Evolutionary conservation across 805 yeast species (phyloP).

Genomic region (Zygotorulaspora florentina): DNA sequence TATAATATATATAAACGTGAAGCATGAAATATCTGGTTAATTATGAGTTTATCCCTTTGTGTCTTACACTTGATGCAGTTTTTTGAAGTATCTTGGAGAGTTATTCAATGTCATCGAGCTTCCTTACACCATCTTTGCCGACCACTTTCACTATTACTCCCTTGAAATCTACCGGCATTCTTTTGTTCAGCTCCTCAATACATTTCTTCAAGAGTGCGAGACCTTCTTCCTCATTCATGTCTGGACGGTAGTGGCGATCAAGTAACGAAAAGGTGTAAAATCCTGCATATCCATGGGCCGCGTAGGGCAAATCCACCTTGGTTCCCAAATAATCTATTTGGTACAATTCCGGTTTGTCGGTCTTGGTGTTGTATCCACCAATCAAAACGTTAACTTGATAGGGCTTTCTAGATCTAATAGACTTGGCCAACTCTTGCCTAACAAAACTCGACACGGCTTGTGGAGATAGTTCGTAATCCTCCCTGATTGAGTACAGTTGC

Average conservation of each 20-base stretch:
- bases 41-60: not conserved
- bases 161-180: conserved; percentile 82
- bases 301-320: conserved; percentile 84
- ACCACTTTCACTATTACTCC: conserved; percentile 71
- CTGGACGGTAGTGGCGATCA: conserved; percentile 83
- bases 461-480: conserved; percentile 75
- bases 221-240: conserved; percentile 74
- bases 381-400: conserved; percentile 88
- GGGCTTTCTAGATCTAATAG: conserved; percentile 90
- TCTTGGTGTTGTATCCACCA: conserved; percentile 71
- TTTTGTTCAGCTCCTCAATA: conserved; percentile 68
- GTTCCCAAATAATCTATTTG: conserved; percentile 96
- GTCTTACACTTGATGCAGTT: not conserved
- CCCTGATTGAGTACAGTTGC: conserved; percentile 82
- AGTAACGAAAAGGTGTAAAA: conserved; percentile 86
- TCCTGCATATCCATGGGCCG: conserved; percentile 98
- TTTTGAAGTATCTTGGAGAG: not conserved
- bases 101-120: conserved; percentile 32
- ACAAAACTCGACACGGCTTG: conserved; percentile 84
- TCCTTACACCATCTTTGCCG: conserved; percentile 56
- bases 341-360: conserved; percentile 60
- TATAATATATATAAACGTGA: not conserved
- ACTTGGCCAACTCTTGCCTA: conserved; percentile 80
- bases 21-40: not conserved
- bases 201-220: conserved; percentile 67